Evolutionary conservation across 1,284 basidiomycete genomes (phyloP).

Genomic region (Rhodotorula sp.): DNA sequence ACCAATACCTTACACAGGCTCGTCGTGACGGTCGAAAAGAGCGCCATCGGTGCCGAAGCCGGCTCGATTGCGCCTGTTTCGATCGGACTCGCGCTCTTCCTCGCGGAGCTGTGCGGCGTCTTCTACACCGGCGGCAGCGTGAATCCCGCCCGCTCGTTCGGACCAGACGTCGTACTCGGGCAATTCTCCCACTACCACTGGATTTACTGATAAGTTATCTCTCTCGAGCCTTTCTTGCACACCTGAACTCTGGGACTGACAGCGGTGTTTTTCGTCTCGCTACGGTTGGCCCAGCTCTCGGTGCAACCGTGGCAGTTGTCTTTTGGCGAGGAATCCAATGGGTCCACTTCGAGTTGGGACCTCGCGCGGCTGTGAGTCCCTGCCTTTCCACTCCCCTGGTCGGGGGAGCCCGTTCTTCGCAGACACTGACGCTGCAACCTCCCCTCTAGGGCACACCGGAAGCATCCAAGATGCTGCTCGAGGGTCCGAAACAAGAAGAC

Average conservation of each 20-base stretch:
- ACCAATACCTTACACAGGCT: slow-evolving; percentile 68
- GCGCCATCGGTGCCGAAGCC: not conserved
- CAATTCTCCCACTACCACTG: slow-evolving; percentile 49
- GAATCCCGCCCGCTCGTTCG: slow-evolving; percentile 55
- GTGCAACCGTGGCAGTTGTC: slow-evolving; percentile 52
- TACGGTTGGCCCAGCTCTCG: not conserved
- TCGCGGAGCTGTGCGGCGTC: slow-evolving; percentile 10
- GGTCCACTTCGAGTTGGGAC: slow-evolving; percentile 9
- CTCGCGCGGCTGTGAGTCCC: slow-evolving; percentile 11
- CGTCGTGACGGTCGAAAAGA: slow-evolving; percentile 58
- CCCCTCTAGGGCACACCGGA: slow-evolving; percentile 13
- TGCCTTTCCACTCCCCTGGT: too few species aligned
- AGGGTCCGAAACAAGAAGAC: slow-evolving; percentile 2
- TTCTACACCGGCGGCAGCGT: slow-evolving; percentile 20
- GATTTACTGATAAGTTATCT: not conserved
- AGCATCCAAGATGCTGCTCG: slow-evolving; percentile 21
- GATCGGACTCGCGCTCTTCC: slow-evolving; percentile 23
- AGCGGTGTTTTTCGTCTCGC: too few species aligned
- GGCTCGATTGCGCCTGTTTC: not conserved
- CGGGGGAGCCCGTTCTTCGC: too few species aligned
- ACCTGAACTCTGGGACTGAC: not conserved
- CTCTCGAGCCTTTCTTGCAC: not conserved
- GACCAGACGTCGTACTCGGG: slow-evolving; percentile 65
- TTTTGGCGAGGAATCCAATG: slow-evolving; percentile 35
- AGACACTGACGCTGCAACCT: too few species aligned